A percentile compares a stretch with the other conserved stretches of the same genome.
Evolutionary conservation across 148 eudicot genomes (phyloP).

Genomic region (Agrostemma githago): DNA sequence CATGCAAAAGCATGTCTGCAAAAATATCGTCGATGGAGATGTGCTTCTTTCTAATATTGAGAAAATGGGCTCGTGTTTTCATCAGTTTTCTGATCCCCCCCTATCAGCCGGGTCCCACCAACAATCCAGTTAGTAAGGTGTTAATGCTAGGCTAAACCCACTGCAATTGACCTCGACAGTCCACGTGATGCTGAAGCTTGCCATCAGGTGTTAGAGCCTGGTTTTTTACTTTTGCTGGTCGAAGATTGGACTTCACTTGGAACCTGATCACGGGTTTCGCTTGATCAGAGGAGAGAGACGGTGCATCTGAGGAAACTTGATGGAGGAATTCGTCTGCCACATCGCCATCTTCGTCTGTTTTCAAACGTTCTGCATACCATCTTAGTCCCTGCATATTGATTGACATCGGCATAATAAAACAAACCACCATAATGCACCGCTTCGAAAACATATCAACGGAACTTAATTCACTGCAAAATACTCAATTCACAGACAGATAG

Average conservation of each 20-base stretch:
- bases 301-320: conserved; percentile 34
- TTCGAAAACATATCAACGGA: not conserved
- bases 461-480: not conserved
- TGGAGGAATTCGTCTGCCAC: conserved; percentile 85
- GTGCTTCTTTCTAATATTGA: not conserved
- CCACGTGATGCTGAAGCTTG: conserved; percentile 57
- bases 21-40: conserved; percentile 10
- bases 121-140: not conserved
- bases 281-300: conserved; percentile 26
- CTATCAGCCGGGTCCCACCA: not conserved
- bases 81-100: not conserved
- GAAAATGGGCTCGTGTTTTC: not conserved
- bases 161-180: conserved; percentile 47
- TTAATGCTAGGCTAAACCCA: conserved; percentile 41
- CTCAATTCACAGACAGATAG: not conserved
- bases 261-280: conserved; percentile 41
- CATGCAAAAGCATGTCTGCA: conserved; percentile 6
- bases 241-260: conserved; percentile 49
- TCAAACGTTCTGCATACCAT: conserved; percentile 76
- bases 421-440: not conserved
- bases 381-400: conserved; percentile 60
- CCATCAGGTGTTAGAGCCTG: conserved; percentile 51
- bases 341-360: conserved; percentile 94
- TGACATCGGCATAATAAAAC: not conserved
- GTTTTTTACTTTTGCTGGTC: conserved; percentile 47